Base-by-base conservation (phyloP, 306 rosid genomes). In the Ziziphus jujuba region DNA sequence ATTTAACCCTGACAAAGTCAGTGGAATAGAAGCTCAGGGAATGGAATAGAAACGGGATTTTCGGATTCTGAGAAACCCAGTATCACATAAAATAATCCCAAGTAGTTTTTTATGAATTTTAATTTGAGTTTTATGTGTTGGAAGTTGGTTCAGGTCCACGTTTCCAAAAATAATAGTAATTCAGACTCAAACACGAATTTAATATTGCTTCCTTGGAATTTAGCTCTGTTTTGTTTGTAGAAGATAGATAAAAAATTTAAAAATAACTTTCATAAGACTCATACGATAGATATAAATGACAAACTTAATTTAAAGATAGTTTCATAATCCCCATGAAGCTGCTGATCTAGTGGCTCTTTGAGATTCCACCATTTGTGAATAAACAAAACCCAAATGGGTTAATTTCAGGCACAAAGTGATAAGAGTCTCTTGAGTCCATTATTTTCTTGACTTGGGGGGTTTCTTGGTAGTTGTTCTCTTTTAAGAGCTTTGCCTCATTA, bases 21-120 rank as follows among this genome's bases (percentile, higher is more conserved):
- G 95, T 88, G 88, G 99, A 95, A 90, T 95, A 95, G 99, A 95
- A 95, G 82, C 92, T 88, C 75, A 88, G 96, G 96, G 95, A 95
- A 95, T 88, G 97, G 99, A 95, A 95, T 95, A 88, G 99, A 95
- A 95, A 84, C 99, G 62, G 97, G 91, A 90, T 87, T 88, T 87
- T 82, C 75, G 82, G 82, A 88, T 86, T 85, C 77, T 81, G 75
- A 90, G 96, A 87, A 71, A 56, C 80, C 20, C 75, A 63, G 35
- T 67, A 59, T 64, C 85, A 78, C 75, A 24, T 85, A 67, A 35
- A 71, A 74, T 68, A 81, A 80, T 80, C 67, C 69, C 28, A 59
- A 65, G 24, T 72, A 69, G 63, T 75, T 76, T 73, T 54, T 62
- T 52, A 66, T 66, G 76, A 72, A 74, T 87, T 72, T 43, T 56